phyloP scores from a whole-genome alignment of 257 asterid species.

The Gynochthodes officinalis region DNA sequence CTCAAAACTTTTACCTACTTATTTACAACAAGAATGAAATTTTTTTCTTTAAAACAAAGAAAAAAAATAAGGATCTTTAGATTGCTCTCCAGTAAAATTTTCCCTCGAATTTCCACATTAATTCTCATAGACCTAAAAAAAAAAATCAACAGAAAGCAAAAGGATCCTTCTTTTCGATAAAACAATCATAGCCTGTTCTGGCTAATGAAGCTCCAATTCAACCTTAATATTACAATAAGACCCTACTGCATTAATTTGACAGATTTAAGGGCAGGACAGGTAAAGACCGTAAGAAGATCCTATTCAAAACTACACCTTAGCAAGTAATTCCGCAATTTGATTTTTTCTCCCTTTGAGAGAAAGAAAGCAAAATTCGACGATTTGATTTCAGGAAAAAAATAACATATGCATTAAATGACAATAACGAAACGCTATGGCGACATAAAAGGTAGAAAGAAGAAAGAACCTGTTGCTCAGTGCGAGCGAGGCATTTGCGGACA shows the following conservation, averaged over 20 bases:
- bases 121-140: background rate
- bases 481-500: slow-evolving; percentile 96
- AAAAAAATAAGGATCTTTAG: background rate
- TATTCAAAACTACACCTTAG: background rate
- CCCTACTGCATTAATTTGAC: background rate
- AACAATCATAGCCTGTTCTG: background rate
- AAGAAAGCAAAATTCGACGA: background rate
- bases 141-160: background rate
- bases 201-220: background rate
- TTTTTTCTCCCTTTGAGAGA: too few relatives aligned
- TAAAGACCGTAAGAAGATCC: background rate
- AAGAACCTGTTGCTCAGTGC: slow-evolving; percentile 78
- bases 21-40: background rate
- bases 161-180: background rate
- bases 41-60: background rate
- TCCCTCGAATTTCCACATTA: background rate
- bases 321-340: background rate
- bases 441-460: background rate
- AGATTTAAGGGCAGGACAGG: background rate
- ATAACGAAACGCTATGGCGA: background rate
- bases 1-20: background rate
- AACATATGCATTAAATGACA: too few relatives aligned
- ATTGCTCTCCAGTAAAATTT: background rate
- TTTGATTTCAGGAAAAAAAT: background rate
- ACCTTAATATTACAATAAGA: background rate